Percentiles rank a stretch among this genome's conserved stretches.
Conservation (phyloP, 2,329 filamentous ascomycete genomes). For the Aspergillus melleus region DNA sequence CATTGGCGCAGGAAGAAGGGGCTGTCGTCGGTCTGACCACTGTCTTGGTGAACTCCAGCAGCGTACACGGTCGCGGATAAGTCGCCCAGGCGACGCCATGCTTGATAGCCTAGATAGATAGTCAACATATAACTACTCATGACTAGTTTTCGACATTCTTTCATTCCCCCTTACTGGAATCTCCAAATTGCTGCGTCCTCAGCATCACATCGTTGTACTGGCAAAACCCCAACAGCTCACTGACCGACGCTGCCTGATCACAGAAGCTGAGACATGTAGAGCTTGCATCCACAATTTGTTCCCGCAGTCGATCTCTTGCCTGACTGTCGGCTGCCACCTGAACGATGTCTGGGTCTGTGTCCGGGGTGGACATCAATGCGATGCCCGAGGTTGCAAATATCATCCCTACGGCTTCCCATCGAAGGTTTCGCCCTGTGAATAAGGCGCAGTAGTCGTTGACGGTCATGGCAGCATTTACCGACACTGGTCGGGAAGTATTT, state of each 20-base stretch:
- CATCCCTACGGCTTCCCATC: constrained; percentile 45
- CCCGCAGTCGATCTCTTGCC: constrained; percentile 30
- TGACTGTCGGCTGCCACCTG: constrained; percentile 20
- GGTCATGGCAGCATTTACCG: constrained; percentile 28
- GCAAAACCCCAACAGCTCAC: constrained; percentile 36
- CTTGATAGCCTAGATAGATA: constrained; percentile 41
- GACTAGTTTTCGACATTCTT: neutral
- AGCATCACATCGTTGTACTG: constrained; percentile 36
- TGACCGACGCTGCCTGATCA: constrained; percentile 34
- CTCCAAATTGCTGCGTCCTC: constrained; percentile 35
- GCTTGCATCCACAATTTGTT: constrained; percentile 35
- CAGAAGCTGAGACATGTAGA: constrained; percentile 34
- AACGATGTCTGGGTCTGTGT: constrained; percentile 31
- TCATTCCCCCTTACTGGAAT: constrained; percentile 29
- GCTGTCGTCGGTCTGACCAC: constrained; percentile 26
- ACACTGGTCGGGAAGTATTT: constrained; percentile 30
- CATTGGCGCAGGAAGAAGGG: constrained; percentile 46
- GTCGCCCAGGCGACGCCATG: constrained; percentile 51
- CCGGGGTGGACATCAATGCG: constrained; percentile 32
- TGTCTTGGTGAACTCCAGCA: constrained; percentile 49
- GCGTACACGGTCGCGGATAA: constrained; percentile 49
- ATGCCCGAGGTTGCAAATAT: constrained; percentile 42
- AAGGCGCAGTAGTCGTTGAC: constrained; percentile 32
- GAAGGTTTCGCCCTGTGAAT: constrained; percentile 32
- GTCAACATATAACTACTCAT: neutral